Conservation (phyloP, 2,329 filamentous ascomycete species). For the Furcasterigmium furcatum region DNA sequence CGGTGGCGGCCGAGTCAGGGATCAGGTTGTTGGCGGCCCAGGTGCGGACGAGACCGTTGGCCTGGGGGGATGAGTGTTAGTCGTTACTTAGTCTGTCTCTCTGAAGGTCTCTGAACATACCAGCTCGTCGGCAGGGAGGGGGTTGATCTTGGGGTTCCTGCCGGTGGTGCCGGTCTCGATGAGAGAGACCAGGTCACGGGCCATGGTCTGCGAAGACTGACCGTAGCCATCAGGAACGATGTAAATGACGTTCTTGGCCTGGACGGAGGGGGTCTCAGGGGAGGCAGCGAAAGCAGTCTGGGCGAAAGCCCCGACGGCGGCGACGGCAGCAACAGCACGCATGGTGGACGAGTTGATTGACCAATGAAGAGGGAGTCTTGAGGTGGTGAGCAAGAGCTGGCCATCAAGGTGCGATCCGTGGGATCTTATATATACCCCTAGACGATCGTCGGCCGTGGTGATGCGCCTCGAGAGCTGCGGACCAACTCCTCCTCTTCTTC, state of each 20-base stretch:
- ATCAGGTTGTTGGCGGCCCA: conserved; percentile 27
- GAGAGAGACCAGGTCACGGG: conserved; percentile 18
- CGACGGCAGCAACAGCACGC: conserved; percentile 6
- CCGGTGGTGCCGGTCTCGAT: conserved; percentile 15
- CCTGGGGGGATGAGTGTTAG: too few species aligned
- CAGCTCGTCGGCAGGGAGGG: conserved; percentile 16
- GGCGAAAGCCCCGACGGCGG: conserved; percentile 5
- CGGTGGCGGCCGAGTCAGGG: conserved; percentile 35
- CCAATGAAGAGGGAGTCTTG: neutral
- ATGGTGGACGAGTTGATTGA: conserved; percentile 6
- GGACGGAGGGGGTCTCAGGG: neutral
- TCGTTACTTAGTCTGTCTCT: too few species aligned
- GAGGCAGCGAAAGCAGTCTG: conserved; percentile 5
- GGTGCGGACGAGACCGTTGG: conserved; percentile 24
- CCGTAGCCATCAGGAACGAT: conserved; percentile 26
- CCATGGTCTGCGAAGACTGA: conserved; percentile 23
- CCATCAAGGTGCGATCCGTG: neutral
- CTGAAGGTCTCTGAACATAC: too few species aligned
- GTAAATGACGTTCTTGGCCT: conserved; percentile 27
- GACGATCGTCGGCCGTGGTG: too few species aligned
- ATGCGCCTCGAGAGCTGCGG: neutral
- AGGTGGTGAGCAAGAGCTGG: neutral
- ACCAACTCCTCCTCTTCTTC: neutral
- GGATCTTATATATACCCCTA: neutral
- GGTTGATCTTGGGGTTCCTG: conserved; percentile 11